These are phyloP conservation scores for Peronospora farinosa DNA, from an alignment of 352 stramenopile species.

Conservation along the genomic window DNA sequence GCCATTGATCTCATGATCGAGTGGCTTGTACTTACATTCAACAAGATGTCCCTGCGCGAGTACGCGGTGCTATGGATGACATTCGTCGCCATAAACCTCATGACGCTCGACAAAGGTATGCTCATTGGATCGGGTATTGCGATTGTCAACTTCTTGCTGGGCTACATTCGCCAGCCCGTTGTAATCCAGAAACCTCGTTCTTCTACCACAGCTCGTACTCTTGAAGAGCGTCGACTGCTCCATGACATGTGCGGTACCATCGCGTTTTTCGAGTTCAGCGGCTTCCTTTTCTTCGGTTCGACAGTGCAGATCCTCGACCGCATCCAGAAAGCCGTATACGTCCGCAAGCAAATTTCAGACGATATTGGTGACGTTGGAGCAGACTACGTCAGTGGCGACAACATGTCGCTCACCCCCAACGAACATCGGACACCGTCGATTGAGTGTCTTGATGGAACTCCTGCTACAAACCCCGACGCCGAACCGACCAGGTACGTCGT, in stretches of 20 bases:
- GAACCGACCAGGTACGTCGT: constrained; percentile 68
- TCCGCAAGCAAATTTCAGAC: constrained; percentile 32
- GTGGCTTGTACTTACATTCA: constrained; percentile 87
- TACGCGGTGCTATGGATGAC: constrained; percentile 90
- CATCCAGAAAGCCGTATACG: constrained; percentile 59
- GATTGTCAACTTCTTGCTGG: constrained; percentile 73
- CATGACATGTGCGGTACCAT: constrained; percentile 55
- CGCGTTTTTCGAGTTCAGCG: constrained; percentile 70
- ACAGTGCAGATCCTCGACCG: constrained; percentile 69
- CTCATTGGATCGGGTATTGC: constrained; percentile 85
- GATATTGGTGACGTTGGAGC: constrained; percentile 6
- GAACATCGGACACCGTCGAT: constrained; percentile 36
- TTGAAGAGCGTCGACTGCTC: constrained; percentile 38
- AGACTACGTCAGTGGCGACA: constrained; percentile 9
- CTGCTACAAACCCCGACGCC: constrained; percentile 23
- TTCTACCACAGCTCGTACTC: constrained; percentile 46
- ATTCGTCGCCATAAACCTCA: constrained; percentile 89
- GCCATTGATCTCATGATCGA: constrained; percentile 94
- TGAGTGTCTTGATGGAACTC: constrained; percentile 60
- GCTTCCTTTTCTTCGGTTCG: constrained; percentile 79
- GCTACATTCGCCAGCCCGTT: constrained; percentile 55
- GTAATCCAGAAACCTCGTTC: constrained; percentile 44
- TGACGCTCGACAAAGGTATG: constrained; percentile 92
- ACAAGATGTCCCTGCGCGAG: constrained; percentile 78
- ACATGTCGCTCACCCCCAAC: constrained; percentile 37